Percentiles rank a stretch among this genome's conserved stretches.
phyloP scores from a whole-genome alignment of 2,329 filamentous ascomycete species.

The Cadophora sp. region DNA sequence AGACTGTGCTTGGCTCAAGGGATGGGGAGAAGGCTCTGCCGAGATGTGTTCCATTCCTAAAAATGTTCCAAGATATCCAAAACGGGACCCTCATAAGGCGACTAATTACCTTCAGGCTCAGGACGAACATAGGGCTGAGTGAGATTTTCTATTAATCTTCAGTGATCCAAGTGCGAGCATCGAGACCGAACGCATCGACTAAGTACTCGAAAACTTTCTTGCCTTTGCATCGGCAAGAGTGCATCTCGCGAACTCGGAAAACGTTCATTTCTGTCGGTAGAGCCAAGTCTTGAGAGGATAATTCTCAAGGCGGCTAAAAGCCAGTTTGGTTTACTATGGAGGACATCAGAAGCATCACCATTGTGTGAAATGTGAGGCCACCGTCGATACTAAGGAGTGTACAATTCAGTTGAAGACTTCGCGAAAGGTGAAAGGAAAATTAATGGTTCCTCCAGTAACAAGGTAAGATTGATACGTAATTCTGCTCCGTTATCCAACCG shows the following conservation, averaged over 20 bases:
- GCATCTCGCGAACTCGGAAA: conserved; percentile 32
- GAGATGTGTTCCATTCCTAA: conserved; percentile 30
- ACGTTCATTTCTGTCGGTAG: conserved; percentile 27
- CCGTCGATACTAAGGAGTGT: no score
- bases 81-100: conserved; percentile 21
- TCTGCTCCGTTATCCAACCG: no score
- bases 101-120: conserved; percentile 35
- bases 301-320: conserved; percentile 31
- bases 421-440: no score
- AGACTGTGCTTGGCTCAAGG: conserved; percentile 30
- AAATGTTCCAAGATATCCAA: conserved; percentile 27
- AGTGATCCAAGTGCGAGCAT: conserved; percentile 31
- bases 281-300: conserved; percentile 31
- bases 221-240: conserved; percentile 28
- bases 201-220: conserved; percentile 37
- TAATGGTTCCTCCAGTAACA: no score
- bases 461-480: no score
- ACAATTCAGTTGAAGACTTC: no score
- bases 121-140: conserved; percentile 32
- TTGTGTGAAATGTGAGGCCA: no score
- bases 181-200: conserved; percentile 29
- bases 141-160: conserved; percentile 37
- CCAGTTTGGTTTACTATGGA: no score
- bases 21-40: conserved; percentile 29
- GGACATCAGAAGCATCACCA: no score